A percentile compares a stretch with the other conserved stretches of the same genome.
Conservation (phyloP, 495 filamentous ascomycete genomes). For the Opeltia flavorubescens region DNA sequence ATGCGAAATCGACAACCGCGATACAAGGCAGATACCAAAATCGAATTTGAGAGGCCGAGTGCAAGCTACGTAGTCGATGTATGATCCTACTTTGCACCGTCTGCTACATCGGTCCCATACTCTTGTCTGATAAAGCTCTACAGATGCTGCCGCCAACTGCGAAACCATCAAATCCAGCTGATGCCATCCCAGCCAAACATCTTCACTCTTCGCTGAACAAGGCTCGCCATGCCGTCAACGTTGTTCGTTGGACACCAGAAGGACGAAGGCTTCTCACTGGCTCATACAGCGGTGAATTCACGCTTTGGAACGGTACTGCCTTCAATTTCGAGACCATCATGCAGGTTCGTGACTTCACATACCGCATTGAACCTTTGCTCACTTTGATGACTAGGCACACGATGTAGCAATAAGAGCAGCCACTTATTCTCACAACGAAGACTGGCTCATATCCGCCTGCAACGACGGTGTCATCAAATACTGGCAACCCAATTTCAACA, state of each 20-base stretch:
- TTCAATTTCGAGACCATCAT: conserved; percentile 99
- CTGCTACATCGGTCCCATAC: neutral
- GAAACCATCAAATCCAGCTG: conserved; percentile 53
- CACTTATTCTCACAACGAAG: conserved; percentile 82
- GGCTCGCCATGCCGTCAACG: conserved; percentile 90
- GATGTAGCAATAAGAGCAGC: conserved; percentile 82
- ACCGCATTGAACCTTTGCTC: neutral
- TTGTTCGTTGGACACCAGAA: conserved; percentile 97
- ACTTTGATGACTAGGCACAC: conserved; percentile 45
- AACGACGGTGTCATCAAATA: conserved; percentile 94
- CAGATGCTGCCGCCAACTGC: conserved; percentile 82
- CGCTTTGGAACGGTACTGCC: conserved; percentile 93
- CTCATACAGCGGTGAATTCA: conserved; percentile 93
- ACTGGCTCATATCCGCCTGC: conserved; percentile 93
- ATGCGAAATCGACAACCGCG: conserved; percentile 72
- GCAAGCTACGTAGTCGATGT: conserved; percentile 82
- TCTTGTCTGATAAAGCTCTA: neutral
- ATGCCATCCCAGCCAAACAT: conserved; percentile 76
- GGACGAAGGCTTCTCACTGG: conserved; percentile 82
- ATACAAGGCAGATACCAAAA: conserved; percentile 49
- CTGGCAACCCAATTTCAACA: conserved; percentile 99
- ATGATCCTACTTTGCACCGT: conserved; percentile 20
- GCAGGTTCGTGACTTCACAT: conserved; percentile 42
- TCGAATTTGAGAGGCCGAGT: conserved; percentile 74
- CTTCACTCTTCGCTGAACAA: conserved; percentile 95